A percentile compares a stretch with the other conserved stretches of the same genome.
phyloP scores from a whole-genome alignment of 192 early-diverging fungal genomes.

The Coemansia sp. region DNA sequence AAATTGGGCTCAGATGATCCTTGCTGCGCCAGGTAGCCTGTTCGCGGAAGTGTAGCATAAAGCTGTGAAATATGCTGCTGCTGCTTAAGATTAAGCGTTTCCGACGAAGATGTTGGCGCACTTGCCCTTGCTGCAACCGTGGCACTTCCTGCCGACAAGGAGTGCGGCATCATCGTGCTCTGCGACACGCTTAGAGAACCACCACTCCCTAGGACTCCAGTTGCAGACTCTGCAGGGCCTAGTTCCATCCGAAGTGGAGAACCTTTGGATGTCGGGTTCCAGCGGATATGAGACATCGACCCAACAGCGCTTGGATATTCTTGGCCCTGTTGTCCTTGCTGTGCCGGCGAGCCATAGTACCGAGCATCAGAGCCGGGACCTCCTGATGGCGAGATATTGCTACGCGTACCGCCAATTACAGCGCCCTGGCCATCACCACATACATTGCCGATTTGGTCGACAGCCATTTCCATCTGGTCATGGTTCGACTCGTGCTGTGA shows the following conservation, averaged over 20 bases:
- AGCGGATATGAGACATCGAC: slow-evolving; percentile 40
- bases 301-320: slow-evolving; percentile 23
- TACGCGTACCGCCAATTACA: background rate
- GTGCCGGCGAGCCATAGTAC: background rate
- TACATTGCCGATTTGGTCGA: background rate
- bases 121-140: background rate
- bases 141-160: background rate
- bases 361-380: background rate
- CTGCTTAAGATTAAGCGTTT: slow-evolving; percentile 12
- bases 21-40: slow-evolving; percentile 7
- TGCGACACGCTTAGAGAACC: background rate
- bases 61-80: slow-evolving; percentile 10
- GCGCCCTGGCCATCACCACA: background rate
- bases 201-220: background rate
- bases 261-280: slow-evolving; percentile 34
- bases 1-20: slow-evolving; percentile 3
- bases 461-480: background rate
- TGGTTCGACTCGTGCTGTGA: background rate
- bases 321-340: slow-evolving; percentile 11
- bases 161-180: background rate
- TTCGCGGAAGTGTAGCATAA: slow-evolving; percentile 38
- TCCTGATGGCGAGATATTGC: background rate
- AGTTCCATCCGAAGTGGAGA: slow-evolving; percentile 47
- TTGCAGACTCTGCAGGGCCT: background rate
- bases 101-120: background rate